Conservation (phyloP, 2,329 filamentous ascomycete genomes). For the Cladosporium sp. region DNA sequence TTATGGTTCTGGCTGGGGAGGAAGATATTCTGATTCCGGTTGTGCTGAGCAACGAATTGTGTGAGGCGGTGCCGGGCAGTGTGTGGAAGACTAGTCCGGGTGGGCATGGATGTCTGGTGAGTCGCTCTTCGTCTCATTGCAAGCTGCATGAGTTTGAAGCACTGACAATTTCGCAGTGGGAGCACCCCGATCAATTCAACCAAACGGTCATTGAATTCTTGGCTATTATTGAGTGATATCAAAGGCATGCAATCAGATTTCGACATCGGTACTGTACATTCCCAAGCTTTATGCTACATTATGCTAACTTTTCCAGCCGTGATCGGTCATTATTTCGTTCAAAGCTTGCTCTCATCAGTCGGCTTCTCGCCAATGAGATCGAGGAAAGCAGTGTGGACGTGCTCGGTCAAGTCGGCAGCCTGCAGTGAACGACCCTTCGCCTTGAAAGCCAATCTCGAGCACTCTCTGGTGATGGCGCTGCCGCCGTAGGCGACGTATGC, state of each 20-base stretch:
- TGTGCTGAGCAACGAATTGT: constrained; percentile 25
- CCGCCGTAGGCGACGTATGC: constrained; percentile 83
- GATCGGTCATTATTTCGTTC: constrained; percentile 6
- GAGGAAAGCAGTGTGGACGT: constrained; percentile 80
- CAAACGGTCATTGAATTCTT: constrained; percentile 23
- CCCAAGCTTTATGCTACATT: constrained; percentile 17
- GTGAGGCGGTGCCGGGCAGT: constrained; percentile 23
- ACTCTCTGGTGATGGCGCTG: constrained; percentile 84
- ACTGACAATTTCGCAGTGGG: constrained; percentile 22
- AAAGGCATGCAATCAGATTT: background rate
- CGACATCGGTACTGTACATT: constrained; percentile 14
- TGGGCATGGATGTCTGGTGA: constrained; percentile 27
- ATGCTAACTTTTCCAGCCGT: constrained; percentile 16
- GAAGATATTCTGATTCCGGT: constrained; percentile 30
- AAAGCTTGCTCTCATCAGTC: constrained; percentile 30
- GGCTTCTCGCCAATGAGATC: constrained; percentile 70
- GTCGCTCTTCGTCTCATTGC: background rate
- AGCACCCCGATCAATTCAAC: constrained; percentile 28
- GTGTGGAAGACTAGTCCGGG: constrained; percentile 27
- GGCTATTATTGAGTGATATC: background rate
- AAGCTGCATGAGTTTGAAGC: too few relatives aligned
- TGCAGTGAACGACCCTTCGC: constrained; percentile 86
- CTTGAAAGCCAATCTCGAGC: constrained; percentile 80
- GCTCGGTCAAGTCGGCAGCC: constrained; percentile 87
- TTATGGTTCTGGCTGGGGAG: constrained; percentile 30